Percentiles rank a stretch among this genome's conserved stretches.
phyloP scores from a whole-genome alignment of 768 basidiomycete genomes.

The Candolleomyces aberdarensis region DNA sequence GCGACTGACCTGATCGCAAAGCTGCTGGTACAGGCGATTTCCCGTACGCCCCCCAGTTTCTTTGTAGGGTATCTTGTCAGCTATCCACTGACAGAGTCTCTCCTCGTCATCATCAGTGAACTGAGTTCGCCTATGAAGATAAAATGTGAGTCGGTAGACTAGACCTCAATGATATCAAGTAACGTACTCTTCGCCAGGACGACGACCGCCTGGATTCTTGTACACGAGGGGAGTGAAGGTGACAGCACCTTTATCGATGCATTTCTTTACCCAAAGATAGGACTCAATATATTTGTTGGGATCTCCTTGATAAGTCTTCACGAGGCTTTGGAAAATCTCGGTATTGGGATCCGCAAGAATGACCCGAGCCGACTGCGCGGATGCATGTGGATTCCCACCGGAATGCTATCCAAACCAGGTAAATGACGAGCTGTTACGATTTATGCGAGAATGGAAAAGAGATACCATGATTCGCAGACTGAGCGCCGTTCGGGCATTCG shows the following conservation, averaged over 20 bases:
- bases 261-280: conserved; percentile 82
- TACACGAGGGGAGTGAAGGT: conserved; percentile 74
- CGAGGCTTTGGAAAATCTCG: conserved; percentile 69
- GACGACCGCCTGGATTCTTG: conserved; percentile 80
- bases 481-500: conserved; percentile 65
- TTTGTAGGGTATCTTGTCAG: conserved; percentile 79
- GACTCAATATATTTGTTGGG: conserved; percentile 77
- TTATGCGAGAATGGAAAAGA: conserved; percentile 1
- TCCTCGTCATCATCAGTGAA: conserved; percentile 78
- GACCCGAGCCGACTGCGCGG: conserved; percentile 67
- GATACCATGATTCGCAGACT: conserved; percentile 68
- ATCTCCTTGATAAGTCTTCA: conserved; percentile 67
- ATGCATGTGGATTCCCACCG: conserved; percentile 72
- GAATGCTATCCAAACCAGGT: conserved; percentile 54
- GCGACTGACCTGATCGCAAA: conserved; percentile 61
- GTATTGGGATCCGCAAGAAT: conserved; percentile 81
- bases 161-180: conserved; percentile 1
- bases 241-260: conserved; percentile 64
- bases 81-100: conserved; percentile 75
- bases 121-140: conserved; percentile 58
- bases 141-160: neutral
- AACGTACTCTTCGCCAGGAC: conserved; percentile 77
- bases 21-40: conserved; percentile 78
- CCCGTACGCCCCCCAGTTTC: conserved; percentile 80
- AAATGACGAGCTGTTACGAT: neutral